Evolutionary conservation across 768 basidiomycete species (phyloP).

Genomic region (Sporobolomyces roseus): DNA sequence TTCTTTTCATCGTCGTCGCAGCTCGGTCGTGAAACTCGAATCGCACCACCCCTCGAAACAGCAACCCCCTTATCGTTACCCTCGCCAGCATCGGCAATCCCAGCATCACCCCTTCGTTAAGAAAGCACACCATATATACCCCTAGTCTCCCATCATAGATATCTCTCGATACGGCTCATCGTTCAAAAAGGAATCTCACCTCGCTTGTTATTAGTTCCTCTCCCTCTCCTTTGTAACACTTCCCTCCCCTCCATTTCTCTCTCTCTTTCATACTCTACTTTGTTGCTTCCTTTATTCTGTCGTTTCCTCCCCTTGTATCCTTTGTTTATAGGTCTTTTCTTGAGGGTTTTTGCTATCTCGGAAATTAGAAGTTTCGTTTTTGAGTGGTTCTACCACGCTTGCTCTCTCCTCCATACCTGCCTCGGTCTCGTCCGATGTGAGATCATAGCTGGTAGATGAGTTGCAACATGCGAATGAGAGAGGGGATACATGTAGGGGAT

Average conservation of each 20-base stretch:
- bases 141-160: background rate
- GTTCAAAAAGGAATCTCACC: background rate
- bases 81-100: background rate
- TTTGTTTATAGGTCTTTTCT: too few species aligned
- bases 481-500: too few species aligned
- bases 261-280: background rate
- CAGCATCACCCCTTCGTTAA: background rate
- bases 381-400: too few species aligned
- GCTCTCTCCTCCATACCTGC: too few species aligned
- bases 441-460: too few species aligned
- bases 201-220: background rate
- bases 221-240: background rate
- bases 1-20: background rate
- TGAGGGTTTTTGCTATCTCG: too few species aligned
- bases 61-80: background rate
- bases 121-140: background rate
- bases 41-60: background rate
- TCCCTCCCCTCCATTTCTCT: background rate
- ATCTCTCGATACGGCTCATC: background rate
- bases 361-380: too few species aligned
- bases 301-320: too few species aligned
- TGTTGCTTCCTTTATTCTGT: too few species aligned
- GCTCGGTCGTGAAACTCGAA: slow-evolving; percentile 16
- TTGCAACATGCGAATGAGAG: too few species aligned
- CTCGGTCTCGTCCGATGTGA: too few species aligned